These are phyloP conservation scores for Annulohypoxylon truncatum DNA, from an alignment of 2,329 filamentous ascomycete species.

Conservation along the genomic window DNA sequence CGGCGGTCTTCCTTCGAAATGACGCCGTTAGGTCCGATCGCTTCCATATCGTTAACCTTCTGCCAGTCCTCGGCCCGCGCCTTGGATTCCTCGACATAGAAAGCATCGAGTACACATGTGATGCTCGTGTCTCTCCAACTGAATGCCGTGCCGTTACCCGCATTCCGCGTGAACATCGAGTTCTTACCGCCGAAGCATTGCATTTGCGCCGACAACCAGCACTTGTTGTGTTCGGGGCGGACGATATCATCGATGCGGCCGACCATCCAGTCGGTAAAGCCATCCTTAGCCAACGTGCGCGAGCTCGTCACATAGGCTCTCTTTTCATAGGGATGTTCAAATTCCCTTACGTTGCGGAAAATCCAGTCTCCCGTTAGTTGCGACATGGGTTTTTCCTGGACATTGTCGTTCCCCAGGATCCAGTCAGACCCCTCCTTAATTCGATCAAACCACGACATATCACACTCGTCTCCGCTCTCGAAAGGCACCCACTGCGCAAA, in stretches of 20 bases:
- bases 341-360: conserved; percentile 59
- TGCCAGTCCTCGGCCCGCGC: conserved; percentile 57
- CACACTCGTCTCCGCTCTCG: conserved; percentile 51
- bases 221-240: conserved; percentile 52
- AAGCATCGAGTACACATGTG: conserved; percentile 56
- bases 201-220: conserved; percentile 59
- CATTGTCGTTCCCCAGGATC: conserved; percentile 50
- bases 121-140: conserved; percentile 61
- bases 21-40: conserved; percentile 48
- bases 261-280: conserved; percentile 55
- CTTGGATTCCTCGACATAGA: conserved; percentile 53
- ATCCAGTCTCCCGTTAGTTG: conserved; percentile 59
- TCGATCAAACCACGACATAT: conserved; percentile 49
- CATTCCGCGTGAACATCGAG: conserved; percentile 56
- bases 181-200: conserved; percentile 59
- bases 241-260: conserved; percentile 55
- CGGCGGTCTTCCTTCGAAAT: conserved; percentile 56
- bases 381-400: conserved; percentile 58
- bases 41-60: conserved; percentile 53
- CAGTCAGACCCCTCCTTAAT: conserved; percentile 55
- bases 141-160: conserved; percentile 59
- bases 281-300: conserved; percentile 53
- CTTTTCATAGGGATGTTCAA: conserved; percentile 62
- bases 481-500: conserved; percentile 63
- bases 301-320: conserved; percentile 59